These are phyloP conservation scores for Coniferiporia weirii DNA, from an alignment of 1,284 basidiomycete species.

Conservation along the genomic window DNA sequence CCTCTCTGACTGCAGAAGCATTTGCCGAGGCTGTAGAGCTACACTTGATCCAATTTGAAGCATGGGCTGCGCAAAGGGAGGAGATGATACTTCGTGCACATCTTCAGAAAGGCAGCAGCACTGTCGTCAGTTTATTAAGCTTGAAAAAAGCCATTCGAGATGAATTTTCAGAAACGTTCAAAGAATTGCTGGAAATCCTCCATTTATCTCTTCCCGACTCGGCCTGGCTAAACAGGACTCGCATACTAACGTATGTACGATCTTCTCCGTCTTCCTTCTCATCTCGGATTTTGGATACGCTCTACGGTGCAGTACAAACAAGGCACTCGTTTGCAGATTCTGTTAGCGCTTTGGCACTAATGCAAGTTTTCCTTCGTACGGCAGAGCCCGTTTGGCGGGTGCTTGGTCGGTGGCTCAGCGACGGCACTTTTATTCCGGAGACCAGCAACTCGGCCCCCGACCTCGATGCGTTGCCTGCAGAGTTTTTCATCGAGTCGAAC, in stretches of 20 bases:
- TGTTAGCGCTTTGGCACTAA: constrained; percentile 48
- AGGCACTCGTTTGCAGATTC: constrained; percentile 52
- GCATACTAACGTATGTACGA: constrained; percentile 32
- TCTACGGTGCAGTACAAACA: constrained; percentile 51
- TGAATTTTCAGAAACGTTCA: constrained; percentile 51
- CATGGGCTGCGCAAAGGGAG: constrained; percentile 69
- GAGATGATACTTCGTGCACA: constrained; percentile 54
- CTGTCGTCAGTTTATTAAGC: constrained; percentile 64
- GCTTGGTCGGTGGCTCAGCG: constrained; percentile 66
- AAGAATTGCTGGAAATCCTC: constrained; percentile 44
- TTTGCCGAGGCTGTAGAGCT: constrained; percentile 70
- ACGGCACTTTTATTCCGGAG: constrained; percentile 62
- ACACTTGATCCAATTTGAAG: constrained; percentile 53
- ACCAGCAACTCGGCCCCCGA: constrained; percentile 19
- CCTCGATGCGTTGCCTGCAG: constrained; percentile 51
- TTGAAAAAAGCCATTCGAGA: constrained; percentile 55
- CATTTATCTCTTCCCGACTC: constrained; percentile 28
- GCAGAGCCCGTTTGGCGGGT: constrained; percentile 72
- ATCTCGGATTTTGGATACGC: constrained; percentile 54
- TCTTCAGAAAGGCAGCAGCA: constrained; percentile 36
- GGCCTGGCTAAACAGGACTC: constrained; percentile 25
- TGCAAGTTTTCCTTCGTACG: constrained; percentile 55
- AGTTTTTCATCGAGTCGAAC: constrained; percentile 78
- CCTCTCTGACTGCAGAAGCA: constrained; percentile 68
- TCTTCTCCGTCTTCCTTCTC: constrained; percentile 46